These are phyloP conservation scores for Soucietia sequanensis DNA, from an alignment of 805 yeast species.

Conservation along the genomic window DNA sequence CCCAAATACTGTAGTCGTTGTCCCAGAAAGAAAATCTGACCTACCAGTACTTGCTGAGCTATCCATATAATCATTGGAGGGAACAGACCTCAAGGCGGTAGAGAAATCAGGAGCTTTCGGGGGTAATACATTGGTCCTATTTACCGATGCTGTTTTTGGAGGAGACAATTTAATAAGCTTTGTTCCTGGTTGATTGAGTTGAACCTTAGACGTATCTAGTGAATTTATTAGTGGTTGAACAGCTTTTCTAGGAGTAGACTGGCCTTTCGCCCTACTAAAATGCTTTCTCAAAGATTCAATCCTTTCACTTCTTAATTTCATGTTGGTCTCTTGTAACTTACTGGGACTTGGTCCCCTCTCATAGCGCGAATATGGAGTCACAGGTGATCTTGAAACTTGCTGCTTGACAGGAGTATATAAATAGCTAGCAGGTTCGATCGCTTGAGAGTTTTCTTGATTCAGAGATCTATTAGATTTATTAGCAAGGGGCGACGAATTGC, in stretches of 20 bases:
- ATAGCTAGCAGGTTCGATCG: constrained; percentile 16
- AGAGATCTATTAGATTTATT: constrained; percentile 10
- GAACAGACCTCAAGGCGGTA: neutral
- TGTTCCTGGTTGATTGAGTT: neutral
- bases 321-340: constrained; percentile 38
- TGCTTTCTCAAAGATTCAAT: constrained; percentile 34
- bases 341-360: constrained; percentile 30
- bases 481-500: constrained; percentile 35
- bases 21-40: neutral
- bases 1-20: constrained; percentile 1
- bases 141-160: constrained; percentile 9
- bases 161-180: constrained; percentile 6
- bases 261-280: constrained; percentile 23
- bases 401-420: constrained; percentile 35
- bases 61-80: neutral
- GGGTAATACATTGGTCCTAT: no score
- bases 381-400: constrained; percentile 9
- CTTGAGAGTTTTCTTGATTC: neutral
- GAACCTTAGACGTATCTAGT: neutral
- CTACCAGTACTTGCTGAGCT: constrained; percentile 1
- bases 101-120: constrained; percentile 23
- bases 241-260: constrained; percentile 1
- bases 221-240: neutral
- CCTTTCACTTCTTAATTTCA: constrained; percentile 29
- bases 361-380: constrained; percentile 19